Base-by-base conservation (phyloP, 306 rosid genomes). In the Vigna hirtella region DNA sequence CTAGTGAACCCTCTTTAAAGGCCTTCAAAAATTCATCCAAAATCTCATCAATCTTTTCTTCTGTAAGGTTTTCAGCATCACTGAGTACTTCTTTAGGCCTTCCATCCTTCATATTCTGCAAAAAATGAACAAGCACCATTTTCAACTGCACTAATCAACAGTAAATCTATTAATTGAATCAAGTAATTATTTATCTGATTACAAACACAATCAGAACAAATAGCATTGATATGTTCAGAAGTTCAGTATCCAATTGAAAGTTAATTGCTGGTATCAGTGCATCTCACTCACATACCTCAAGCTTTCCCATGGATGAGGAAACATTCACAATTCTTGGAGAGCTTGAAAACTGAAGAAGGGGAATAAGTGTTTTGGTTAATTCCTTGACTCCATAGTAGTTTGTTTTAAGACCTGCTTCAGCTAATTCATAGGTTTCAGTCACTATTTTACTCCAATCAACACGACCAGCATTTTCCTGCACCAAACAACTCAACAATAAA, bases 311-410 rank as follows among this genome's bases (percentile, higher is more conserved):
- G 42, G 22, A 4, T 15, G 91, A 75, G 3, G 91, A 76, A 78
- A 89, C 86, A 65, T 79, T 88, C 14, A 91, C 90, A 81, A 89
- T 83, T 71, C 59, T 88, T 47, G 92, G 94, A 6, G 94, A 86
- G 18, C 30, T 76, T 9, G 97, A 91, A 34, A 82, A 62, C 59
- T 82, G 89, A 24, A 91, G 92, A 71, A 88, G 88, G 28, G 90
- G 86, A 80, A 88, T 70, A 36, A 89, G 88, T 36, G 85, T 79
- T 80, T 77, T 62, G 4, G 78, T 45, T 7, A 69, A 66, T 62
- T 81, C 74, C 83, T 85, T 91, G 38, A 88, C 78, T 55, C 94
- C 90, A 24, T 82, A 78, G 65, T 85, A 89, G 57, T 91, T 91
- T 77, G 85, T 89, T 69, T 73, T 56, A 4, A 89, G 13, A 62